Base-by-base conservation (phyloP, 805 yeast species). In the Deakozyma indianensis region DNA sequence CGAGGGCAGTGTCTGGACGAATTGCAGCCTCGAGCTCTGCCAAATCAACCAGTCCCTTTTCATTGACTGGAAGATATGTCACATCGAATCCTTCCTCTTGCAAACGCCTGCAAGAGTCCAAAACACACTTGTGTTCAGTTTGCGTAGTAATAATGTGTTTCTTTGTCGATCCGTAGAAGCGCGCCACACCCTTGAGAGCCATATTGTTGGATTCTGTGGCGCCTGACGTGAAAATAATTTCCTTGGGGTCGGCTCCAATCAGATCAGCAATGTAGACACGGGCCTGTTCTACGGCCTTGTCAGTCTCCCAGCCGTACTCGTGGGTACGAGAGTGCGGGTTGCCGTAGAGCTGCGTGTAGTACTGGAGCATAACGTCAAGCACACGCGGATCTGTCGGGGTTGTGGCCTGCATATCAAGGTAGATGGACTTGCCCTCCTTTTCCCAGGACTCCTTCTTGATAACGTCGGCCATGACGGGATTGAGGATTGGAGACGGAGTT, bases 251-350 rank as follows among this genome's bases (percentile, higher is more conserved):
- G 27, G 98, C 98, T 24, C 78, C 76, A 55, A 92, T 86, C 45
- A 92, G 74, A 24, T 71, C 70, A 2, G 98, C 97, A 45, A 92
- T 70, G 56, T 90, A 73, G 45, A 68, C 71, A 56, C 99, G 75
- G 3, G 98, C 95, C 43, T 68, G 67, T 59, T 92, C 98, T 16
- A 92, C 92, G 48, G 81, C 95, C 51, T 74, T 75, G 48, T 90
- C 96, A 2, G 98, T 84, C 67, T 92, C 99, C 99, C 99, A 92
- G 28, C 99, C 99, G 61, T 90, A 92, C 3, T 95, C 75, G 61
- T 92, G 99, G 1, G 98, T 92, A 48, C 92, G 78, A 3, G 96
- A 86, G 65, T 92, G 99, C 21, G 99, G 99, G 62, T 92, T 92
- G 50, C 99, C 99, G 61, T 86, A 92, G 47, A 85, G 70, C 3